Conservation (phyloP, 805 yeast species). For the Wickerhamiella sorbophila region DNA sequence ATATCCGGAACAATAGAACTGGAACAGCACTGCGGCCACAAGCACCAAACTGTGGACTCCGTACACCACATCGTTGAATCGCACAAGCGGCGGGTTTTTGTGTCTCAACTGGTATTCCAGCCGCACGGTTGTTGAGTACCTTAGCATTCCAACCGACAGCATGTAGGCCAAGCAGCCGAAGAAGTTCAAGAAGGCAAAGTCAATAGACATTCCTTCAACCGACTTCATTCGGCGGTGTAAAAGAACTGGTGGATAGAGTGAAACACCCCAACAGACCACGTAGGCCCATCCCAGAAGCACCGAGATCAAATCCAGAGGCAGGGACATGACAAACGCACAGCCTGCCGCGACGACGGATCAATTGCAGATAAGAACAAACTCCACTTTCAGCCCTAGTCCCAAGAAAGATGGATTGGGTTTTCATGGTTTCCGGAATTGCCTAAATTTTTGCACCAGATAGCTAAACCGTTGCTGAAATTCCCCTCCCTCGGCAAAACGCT, state of each 20-base stretch:
- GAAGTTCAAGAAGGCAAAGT: constrained; percentile 25
- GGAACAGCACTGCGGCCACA: constrained; percentile 26
- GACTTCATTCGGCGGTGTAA: constrained; percentile 21
- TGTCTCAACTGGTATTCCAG: constrained; percentile 25
- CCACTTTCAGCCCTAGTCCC: too few relatives aligned
- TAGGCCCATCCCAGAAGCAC: constrained; percentile 19
- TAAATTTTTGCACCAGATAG: too few relatives aligned
- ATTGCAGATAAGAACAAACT: too few relatives aligned
- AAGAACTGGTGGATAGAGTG: constrained; percentile 27
- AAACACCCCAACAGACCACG: constrained; percentile 25
- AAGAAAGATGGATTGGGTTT: too few relatives aligned
- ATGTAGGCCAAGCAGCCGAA: constrained; percentile 26
- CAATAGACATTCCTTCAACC: constrained; percentile 27
- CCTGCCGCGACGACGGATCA: too few relatives aligned
- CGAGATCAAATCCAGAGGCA: constrained; percentile 4
- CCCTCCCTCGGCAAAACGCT: too few relatives aligned
- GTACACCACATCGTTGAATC: constrained; percentile 32
- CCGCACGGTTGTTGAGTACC: constrained; percentile 23
- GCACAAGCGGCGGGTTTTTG: constrained; percentile 28
- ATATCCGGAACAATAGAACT: constrained; percentile 27
- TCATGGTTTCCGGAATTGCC: too few relatives aligned
- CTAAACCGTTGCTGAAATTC: too few relatives aligned
- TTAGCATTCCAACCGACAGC: constrained; percentile 21
- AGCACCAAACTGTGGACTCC: constrained; percentile 32
- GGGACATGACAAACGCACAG: neutral